Base-by-base conservation (phyloP, 2,329 filamentous ascomycete species). In the Penicillium sp. region DNA sequence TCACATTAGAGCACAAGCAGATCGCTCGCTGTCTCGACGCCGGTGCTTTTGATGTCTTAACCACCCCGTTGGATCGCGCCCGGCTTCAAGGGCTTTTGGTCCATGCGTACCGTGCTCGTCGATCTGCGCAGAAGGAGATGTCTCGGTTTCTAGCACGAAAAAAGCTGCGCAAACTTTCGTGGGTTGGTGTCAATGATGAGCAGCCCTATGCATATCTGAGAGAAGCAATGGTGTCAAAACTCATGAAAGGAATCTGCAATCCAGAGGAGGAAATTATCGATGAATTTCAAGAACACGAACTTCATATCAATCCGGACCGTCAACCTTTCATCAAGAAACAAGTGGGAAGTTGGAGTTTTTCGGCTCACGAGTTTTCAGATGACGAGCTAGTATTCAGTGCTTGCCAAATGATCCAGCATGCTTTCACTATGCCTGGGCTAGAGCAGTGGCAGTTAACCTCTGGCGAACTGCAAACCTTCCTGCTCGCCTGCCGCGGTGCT, bases 241-340 rank as follows among this genome's bases (percentile, higher is more conserved):
- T 97, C 51, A 94, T 96, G 89, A 88, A 87, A 64, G 86, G 90
- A 30, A 96, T 96, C 48, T 96, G 92, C 71, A 89, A 88, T 57
- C 83, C 75, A 67, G 85, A 80, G 75, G 86, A 42, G 18, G 39
- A 75, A 66, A 78, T 73, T 45, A 80, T 77, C 75, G 90, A 75
- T 75, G 87, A 75, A 72, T 82, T 75, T 74, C 87, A 76, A 72
- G 80, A 71, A 77, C 81, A 66, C 29, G 82, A 90, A 61, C 80
- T 96, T 56, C 80, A 84, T 40, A 80, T 97, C 15, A 78, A 84
- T 9, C 74, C 83, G 7, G 82, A 88, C 51, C 84, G 89, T 29
- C 84, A 85, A 63, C 76, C 78, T 32, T 75, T 82, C 37, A 84
- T 97, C 51, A 85, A 85, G 52, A 71, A 81, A 7, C 86, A 86